phyloP scores from a whole-genome alignment of 179 eudicot species.

The Actinidia arguta region DNA sequence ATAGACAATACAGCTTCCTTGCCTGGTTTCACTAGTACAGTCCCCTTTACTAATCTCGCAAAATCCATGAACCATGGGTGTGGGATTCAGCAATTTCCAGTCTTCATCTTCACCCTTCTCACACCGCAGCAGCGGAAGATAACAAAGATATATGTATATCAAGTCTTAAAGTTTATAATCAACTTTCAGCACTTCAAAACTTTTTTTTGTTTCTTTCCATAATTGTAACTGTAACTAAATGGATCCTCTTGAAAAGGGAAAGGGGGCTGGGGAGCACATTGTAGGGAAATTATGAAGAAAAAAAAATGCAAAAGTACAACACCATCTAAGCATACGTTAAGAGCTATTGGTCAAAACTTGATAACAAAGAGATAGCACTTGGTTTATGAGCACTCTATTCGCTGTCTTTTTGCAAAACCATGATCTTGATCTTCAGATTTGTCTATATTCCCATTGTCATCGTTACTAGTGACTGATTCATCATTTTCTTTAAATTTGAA shows the following conservation, averaged over 20 bases:
- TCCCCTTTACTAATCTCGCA: too few relatives aligned
- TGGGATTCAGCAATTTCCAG: too few relatives aligned
- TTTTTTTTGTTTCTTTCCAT: neutral
- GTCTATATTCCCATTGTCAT: neutral
- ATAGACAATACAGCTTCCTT: too few relatives aligned
- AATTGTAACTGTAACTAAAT: neutral
- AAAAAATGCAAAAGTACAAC: neutral
- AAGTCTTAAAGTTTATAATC: neutral
- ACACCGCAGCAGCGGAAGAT: neutral
- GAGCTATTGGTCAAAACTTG: conserved; percentile 14
- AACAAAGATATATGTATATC: neutral
- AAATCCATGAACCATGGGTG: too few relatives aligned
- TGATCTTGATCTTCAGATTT: conserved; percentile 17
- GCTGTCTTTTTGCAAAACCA: conserved; percentile 31
- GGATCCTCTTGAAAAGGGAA: neutral
- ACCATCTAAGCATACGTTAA: neutral
- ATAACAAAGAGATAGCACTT: neutral
- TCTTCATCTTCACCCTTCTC: neutral
- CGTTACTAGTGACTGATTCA: neutral
- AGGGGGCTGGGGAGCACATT: neutral
- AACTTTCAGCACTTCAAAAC: neutral
- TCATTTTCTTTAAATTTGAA: conserved; percentile 44
- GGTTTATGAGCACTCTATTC: conserved; percentile 28
- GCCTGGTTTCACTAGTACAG: too few relatives aligned
- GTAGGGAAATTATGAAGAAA: neutral